phyloP scores from a whole-genome alignment of 306 rosid species.

The Abrus pulchellus region DNA sequence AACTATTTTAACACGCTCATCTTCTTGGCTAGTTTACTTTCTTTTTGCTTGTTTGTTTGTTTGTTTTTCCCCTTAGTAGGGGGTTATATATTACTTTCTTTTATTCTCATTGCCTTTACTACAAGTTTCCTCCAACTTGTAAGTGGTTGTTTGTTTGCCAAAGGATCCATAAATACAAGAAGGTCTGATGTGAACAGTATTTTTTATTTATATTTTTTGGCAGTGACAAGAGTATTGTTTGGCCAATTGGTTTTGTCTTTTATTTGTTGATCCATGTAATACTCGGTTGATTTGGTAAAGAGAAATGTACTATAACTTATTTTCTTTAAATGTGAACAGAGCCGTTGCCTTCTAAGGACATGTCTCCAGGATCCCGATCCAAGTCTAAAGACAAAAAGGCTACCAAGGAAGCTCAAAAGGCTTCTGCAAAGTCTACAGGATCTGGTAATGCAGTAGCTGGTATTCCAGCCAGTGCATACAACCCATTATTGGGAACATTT shows the following conservation, averaged over 20 bases:
- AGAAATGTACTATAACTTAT: conserved; percentile 31
- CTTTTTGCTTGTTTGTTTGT: conserved; percentile 22
- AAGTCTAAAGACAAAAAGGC: conserved; percentile 91
- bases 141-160: conserved; percentile 1
- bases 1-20: conserved; percentile 3
- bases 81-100: neutral
- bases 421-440: conserved; percentile 70
- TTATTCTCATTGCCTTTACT: conserved; percentile 3
- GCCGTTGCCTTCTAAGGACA: conserved; percentile 50
- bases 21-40: conserved; percentile 28
- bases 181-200: conserved; percentile 1
- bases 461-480: conserved; percentile 88
- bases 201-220: neutral
- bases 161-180: neutral
- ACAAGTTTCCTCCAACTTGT: neutral
- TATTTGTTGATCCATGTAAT: conserved; percentile 21
- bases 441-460: conserved; percentile 71
- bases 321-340: conserved; percentile 52
- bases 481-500: conserved; percentile 91
- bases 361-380: conserved; percentile 93
- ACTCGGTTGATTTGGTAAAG: conserved; percentile 7
- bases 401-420: conserved; percentile 74
- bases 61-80: neutral
- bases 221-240: neutral
- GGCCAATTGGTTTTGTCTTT: conserved; percentile 9